phyloP scores from a whole-genome alignment of 1,284 basidiomycete genomes.

The Sanghuangporus weigelae region DNA sequence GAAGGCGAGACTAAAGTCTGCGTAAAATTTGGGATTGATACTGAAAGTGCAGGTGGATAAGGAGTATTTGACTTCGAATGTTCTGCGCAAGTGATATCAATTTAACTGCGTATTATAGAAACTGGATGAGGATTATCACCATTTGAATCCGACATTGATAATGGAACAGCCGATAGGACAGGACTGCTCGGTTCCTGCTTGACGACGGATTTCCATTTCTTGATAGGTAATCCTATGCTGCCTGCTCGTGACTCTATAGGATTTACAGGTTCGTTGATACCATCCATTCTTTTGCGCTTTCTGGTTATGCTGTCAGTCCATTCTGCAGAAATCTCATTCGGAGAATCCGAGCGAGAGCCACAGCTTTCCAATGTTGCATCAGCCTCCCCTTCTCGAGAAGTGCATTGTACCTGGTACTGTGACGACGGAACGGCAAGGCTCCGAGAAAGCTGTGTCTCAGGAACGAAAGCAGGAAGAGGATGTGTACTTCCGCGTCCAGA shows the following conservation, averaged over 20 bases:
- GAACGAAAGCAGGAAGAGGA: background rate
- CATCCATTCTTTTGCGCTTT: background rate
- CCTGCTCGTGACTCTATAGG: background rate
- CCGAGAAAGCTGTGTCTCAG: background rate
- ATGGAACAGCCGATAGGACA: background rate
- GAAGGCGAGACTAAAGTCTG: background rate
- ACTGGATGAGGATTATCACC: background rate
- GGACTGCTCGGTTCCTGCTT: conserved; percentile 7
- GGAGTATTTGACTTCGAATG: background rate
- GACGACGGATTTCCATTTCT: conserved; percentile 1
- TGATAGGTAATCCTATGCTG: background rate
- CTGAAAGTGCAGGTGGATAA: background rate
- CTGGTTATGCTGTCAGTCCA: background rate
- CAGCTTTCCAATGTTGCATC: too few species aligned
- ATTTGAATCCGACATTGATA: background rate
- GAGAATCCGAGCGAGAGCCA: too few species aligned
- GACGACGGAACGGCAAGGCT: background rate
- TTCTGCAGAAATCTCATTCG: too few species aligned
- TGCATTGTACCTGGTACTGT: background rate
- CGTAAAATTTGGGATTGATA: background rate
- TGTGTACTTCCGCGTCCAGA: background rate
- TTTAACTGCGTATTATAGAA: background rate
- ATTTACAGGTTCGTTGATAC: too few species aligned
- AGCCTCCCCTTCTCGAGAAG: background rate
- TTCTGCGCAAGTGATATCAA: background rate